These are phyloP conservation scores for Marasmius oreades DNA, from an alignment of 1,284 basidiomycete genomes.

Conservation along the genomic window DNA sequence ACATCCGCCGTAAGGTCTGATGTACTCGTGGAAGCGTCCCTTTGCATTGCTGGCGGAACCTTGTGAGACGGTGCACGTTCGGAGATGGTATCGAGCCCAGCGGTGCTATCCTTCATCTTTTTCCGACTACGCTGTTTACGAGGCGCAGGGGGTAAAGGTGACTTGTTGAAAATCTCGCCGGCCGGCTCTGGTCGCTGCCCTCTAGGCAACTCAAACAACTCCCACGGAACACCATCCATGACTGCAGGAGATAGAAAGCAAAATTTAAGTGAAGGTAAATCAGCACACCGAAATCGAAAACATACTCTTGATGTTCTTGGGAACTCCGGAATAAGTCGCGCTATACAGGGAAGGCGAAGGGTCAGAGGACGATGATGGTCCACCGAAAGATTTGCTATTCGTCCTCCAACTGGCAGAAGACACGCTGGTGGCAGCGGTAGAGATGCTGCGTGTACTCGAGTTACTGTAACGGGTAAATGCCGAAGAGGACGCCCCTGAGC, in stretches of 20 bases:
- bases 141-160: constrained; percentile 38
- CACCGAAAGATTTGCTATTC: constrained; percentile 28
- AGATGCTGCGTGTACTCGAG: constrained; percentile 64
- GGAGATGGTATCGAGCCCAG: constrained; percentile 63
- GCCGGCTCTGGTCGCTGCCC: constrained; percentile 56
- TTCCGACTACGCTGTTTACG: constrained; percentile 67
- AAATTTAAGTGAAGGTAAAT: no score
- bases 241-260: constrained; percentile 36
- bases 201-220: constrained; percentile 61
- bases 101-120: constrained; percentile 47
- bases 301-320: constrained; percentile 79
- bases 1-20: constrained; percentile 50
- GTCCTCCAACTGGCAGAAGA: constrained; percentile 69
- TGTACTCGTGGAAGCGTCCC: constrained; percentile 65
- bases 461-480: constrained; percentile 80
- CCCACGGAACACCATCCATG: constrained; percentile 73
- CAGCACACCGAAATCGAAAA: no score
- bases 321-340: constrained; percentile 34
- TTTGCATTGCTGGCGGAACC: constrained; percentile 25
- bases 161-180: constrained; percentile 55
- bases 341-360: constrained; percentile 21
- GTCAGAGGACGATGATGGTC: constrained; percentile 15
- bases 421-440: constrained; percentile 74
- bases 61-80: constrained; percentile 47
- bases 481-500: constrained; percentile 61